These are phyloP conservation scores for Sporothrix pseudoabietina DNA, from an alignment of 2,329 filamentous ascomycete species.

Conservation along the genomic window DNA sequence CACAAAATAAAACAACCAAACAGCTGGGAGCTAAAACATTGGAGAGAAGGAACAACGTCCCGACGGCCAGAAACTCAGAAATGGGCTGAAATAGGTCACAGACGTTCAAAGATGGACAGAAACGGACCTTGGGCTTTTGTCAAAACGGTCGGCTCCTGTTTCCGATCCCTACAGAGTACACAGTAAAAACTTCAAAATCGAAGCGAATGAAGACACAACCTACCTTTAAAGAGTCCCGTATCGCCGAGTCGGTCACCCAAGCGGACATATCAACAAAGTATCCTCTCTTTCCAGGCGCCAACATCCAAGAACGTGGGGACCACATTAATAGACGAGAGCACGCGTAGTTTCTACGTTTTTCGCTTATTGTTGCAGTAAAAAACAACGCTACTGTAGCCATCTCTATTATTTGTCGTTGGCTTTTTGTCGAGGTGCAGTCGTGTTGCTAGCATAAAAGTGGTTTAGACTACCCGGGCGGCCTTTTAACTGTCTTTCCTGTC, in stretches of 20 bases:
- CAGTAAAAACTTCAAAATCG: not conserved
- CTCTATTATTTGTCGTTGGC: not conserved
- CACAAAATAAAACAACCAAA: not conserved
- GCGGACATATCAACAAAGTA: not conserved
- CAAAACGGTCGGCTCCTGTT: not conserved
- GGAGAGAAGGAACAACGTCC: not conserved
- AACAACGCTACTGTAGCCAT: not conserved
- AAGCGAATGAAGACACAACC: not conserved
- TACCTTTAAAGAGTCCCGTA: not conserved
- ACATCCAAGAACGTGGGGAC: not conserved
- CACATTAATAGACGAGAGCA: not conserved
- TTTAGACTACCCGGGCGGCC: not conserved
- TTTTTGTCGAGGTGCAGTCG: constrained; percentile 14
- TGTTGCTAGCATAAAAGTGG: not conserved
- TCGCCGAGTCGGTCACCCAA: not conserved
- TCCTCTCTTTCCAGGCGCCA: too few species aligned
- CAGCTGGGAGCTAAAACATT: too few species aligned
- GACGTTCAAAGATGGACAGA: not conserved
- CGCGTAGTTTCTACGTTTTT: not conserved
- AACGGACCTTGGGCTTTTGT: not conserved
- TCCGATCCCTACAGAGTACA: not conserved
- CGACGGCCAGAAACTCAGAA: not conserved
- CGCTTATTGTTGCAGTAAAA: not conserved
- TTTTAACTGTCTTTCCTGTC: not conserved
- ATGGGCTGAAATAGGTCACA: not conserved